phyloP scores from a whole-genome alignment of 148 eudicot species.

The Fallopia convolvulus region DNA sequence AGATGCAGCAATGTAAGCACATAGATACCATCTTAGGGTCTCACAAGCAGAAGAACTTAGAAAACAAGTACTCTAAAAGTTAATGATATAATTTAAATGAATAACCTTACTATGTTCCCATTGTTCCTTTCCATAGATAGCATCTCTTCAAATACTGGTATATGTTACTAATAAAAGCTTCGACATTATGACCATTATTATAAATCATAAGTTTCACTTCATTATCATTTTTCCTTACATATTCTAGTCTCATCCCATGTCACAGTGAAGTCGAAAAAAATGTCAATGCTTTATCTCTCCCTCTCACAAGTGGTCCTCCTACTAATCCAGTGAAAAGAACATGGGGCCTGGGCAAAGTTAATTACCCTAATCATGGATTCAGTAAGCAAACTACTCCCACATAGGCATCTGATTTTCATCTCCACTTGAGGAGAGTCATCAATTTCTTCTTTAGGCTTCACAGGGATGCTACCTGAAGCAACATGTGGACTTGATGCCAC shows the following conservation, averaged over 20 bases:
- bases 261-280: neutral
- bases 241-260: no score
- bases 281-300: neutral
- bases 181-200: neutral
- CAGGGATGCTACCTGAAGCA: slow-evolving; percentile 45
- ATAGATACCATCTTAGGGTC: neutral
- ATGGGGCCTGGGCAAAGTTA: neutral
- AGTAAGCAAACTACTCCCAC: slow-evolving; percentile 53
- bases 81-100: neutral
- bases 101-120: neutral
- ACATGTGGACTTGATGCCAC: slow-evolving; percentile 21
- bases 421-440: slow-evolving; percentile 37
- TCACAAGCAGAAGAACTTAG: neutral
- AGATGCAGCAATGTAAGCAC: neutral
- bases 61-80: neutral
- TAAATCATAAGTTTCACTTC: neutral
- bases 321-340: neutral
- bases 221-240: neutral
- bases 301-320: neutral
- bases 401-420: slow-evolving; percentile 67
- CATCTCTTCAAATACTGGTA: neutral
- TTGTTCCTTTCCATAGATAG: neutral
- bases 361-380: slow-evolving; percentile 55
- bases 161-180: neutral
- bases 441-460: slow-evolving; percentile 63